Percentiles rank a stretch among this genome's conserved stretches.
phyloP scores from a whole-genome alignment of 495 filamentous ascomycete genomes.

The Penicillium coprophilum region DNA sequence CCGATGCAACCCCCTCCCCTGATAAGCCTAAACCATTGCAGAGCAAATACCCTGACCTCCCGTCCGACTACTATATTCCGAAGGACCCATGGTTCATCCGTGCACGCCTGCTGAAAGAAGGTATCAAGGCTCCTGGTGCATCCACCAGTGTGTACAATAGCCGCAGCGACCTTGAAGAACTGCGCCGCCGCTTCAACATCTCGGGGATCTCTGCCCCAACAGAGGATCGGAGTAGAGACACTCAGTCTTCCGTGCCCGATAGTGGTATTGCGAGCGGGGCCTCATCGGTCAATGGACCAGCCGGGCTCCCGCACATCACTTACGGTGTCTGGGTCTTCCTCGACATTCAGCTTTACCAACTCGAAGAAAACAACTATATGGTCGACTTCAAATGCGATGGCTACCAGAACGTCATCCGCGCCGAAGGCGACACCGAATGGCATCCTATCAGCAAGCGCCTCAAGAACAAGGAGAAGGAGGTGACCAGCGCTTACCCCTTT shows the following conservation, averaged over 20 bases:
- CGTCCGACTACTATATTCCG: slow-evolving; percentile 70
- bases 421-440: slow-evolving; percentile 46
- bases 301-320: slow-evolving; percentile 35
- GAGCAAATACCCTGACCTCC: slow-evolving; percentile 47
- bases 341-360: slow-evolving; percentile 94
- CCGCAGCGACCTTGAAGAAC: slow-evolving; percentile 55
- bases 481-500: slow-evolving; percentile 57
- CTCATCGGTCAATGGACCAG: slow-evolving; percentile 42
- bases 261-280: slow-evolving; percentile 36
- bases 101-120: slow-evolving; percentile 79
- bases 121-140: slow-evolving; percentile 53
- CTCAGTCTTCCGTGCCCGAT: slow-evolving; percentile 29
- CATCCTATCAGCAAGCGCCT: slow-evolving; percentile 48
- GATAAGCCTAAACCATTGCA: slow-evolving; percentile 43
- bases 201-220: slow-evolving; percentile 39
- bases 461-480: slow-evolving; percentile 55
- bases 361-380: slow-evolving; percentile 89
- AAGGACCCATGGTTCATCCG: slow-evolving; percentile 96
- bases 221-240: slow-evolving; percentile 34
- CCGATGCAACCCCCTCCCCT: slow-evolving; percentile 22
- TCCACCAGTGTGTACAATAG: slow-evolving; percentile 57
- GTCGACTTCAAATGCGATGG: slow-evolving; percentile 99
- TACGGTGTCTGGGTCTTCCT: slow-evolving; percentile 71
- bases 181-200: slow-evolving; percentile 49
- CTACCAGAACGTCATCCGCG: slow-evolving; percentile 76